Percentiles rank a stretch among this genome's conserved stretches.
Conservation (phyloP, 768 basidiomycete species). For the Nevesoporus exiguus region DNA sequence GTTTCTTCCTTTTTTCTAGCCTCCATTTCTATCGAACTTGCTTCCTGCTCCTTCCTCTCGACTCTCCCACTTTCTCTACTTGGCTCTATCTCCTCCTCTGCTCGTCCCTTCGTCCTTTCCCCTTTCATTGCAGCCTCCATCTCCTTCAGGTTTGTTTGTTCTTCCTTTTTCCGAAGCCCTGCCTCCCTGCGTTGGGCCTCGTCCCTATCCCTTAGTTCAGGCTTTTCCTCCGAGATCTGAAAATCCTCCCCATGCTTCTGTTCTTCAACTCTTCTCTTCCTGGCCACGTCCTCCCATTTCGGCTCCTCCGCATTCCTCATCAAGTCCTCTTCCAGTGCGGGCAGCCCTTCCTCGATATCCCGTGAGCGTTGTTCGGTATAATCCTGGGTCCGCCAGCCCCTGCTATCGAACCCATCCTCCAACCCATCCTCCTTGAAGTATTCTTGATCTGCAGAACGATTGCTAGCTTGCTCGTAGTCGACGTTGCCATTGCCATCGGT, state of each 20-base stretch:
- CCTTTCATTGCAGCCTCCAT: constrained; percentile 21
- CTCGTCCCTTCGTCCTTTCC: constrained; percentile 20
- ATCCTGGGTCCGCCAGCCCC: constrained; percentile 26
- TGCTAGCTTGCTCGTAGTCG: neutral
- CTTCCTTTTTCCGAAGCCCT: constrained; percentile 31
- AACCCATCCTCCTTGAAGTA: constrained; percentile 28
- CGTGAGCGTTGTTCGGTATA: constrained; percentile 32
- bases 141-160: constrained; percentile 32
- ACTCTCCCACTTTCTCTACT: constrained; percentile 24
- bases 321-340: constrained; percentile 31
- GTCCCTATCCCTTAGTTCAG: constrained; percentile 24
- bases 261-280: constrained; percentile 22
- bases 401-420: constrained; percentile 31
- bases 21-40: constrained; percentile 29
- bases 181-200: constrained; percentile 25
- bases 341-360: constrained; percentile 31
- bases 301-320: constrained; percentile 38
- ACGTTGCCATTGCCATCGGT: neutral
- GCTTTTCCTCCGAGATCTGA: constrained; percentile 26
- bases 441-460: constrained; percentile 13
- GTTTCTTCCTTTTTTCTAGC: constrained; percentile 29
- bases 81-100: constrained; percentile 27
- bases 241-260: constrained; percentile 26
- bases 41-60: constrained; percentile 30
- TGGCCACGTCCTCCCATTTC: constrained; percentile 28